Evolutionary conservation across 768 basidiomycete species (phyloP).

Genomic region (Russula lepida): DNA sequence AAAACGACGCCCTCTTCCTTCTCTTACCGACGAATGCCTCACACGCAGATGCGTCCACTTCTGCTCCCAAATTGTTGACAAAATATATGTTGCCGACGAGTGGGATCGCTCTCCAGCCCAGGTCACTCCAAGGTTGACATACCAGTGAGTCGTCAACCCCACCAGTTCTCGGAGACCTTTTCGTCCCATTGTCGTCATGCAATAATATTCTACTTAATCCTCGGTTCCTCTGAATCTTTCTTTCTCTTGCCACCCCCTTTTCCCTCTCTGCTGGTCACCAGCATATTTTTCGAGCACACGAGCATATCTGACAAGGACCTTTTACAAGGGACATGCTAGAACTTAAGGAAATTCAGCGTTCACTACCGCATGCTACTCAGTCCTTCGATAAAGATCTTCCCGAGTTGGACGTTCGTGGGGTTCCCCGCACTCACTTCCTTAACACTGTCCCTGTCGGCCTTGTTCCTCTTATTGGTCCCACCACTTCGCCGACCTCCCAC

Average conservation of each 20-base stretch:
- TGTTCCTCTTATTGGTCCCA: constrained; percentile 13
- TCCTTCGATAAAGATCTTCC: constrained; percentile 14
- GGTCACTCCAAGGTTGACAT: constrained; percentile 51
- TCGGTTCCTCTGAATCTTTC: neutral
- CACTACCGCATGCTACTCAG: constrained; percentile 20
- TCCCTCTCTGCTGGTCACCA: neutral
- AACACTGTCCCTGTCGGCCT: constrained; percentile 18
- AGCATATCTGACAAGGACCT: neutral
- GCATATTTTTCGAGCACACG: constrained; percentile 4
- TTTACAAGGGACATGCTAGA: constrained; percentile 21
- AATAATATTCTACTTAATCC: neutral
- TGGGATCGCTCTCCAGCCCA: constrained; percentile 74
- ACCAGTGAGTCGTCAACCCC: constrained; percentile 46
- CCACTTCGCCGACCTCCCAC: neutral
- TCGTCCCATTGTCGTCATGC: neutral
- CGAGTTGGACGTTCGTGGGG: constrained; percentile 3
- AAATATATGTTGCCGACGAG: constrained; percentile 61
- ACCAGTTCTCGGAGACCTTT: neutral
- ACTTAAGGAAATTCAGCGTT: constrained; percentile 21
- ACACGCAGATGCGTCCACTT: constrained; percentile 55
- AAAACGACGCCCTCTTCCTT: neutral
- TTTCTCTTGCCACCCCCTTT: neutral
- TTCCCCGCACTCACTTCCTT: constrained; percentile 18
- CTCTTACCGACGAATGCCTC: constrained; percentile 9
- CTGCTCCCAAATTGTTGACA: constrained; percentile 43